phyloP scores from a whole-genome alignment of 768 basidiomycete genomes.

The Tulasnella sp. region DNA sequence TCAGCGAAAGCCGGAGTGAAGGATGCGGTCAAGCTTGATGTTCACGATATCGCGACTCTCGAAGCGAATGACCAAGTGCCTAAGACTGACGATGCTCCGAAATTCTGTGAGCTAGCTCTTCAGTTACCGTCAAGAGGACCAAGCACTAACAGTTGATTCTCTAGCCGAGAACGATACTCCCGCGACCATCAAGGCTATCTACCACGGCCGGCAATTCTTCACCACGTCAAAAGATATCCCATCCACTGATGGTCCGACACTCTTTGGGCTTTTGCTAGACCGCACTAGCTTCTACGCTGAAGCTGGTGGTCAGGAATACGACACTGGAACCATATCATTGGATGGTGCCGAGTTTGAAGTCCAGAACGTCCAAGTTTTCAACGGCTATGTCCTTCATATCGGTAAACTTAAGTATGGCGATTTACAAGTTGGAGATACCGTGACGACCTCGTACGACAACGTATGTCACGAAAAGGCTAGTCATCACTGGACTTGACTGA shows the following conservation, averaged over 20 bases:
- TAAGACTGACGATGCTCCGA: constrained; percentile 90
- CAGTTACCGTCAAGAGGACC: background rate
- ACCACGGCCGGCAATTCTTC: constrained; percentile 76
- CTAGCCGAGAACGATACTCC: constrained; percentile 54
- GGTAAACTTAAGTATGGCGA: constrained; percentile 88
- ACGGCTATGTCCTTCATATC: constrained; percentile 93
- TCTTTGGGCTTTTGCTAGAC: constrained; percentile 87
- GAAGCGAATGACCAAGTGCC: constrained; percentile 77
- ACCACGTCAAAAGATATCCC: constrained; percentile 68
- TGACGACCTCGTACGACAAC: constrained; percentile 92
- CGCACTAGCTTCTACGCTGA: constrained; percentile 97
- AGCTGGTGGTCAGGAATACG: constrained; percentile 95
- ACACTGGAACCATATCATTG: constrained; percentile 92
- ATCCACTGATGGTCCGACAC: constrained; percentile 50
- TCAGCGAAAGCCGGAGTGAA: constrained; percentile 68
- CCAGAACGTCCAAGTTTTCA: constrained; percentile 89
- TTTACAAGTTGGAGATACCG: constrained; percentile 74
- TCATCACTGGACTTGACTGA: background rate
- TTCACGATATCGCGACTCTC: constrained; percentile 87
- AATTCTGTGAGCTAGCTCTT: constrained; percentile 71
- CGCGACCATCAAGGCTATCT: constrained; percentile 80
- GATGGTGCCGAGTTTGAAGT: constrained; percentile 92
- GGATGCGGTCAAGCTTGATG: constrained; percentile 87
- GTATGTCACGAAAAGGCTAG: constrained; percentile 48
- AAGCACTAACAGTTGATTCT: background rate